These are phyloP conservation scores for Mycena galopus DNA, from an alignment of 768 basidiomycete species.

Conservation along the genomic window DNA sequence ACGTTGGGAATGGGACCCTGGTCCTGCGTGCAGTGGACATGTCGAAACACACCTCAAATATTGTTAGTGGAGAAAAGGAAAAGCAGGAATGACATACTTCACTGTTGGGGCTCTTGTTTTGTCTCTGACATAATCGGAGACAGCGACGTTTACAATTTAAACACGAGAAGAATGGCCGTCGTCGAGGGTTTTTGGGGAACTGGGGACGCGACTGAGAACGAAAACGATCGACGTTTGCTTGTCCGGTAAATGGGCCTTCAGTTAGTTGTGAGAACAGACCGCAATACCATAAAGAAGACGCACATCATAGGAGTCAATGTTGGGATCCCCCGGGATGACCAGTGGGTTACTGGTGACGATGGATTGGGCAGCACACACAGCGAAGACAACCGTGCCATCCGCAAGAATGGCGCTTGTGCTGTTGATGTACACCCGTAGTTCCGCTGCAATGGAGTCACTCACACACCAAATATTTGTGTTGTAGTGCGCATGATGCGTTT, in stretches of 20 bases:
- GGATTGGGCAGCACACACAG: too few relatives aligned
- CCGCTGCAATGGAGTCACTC: neutral
- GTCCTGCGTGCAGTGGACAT: neutral
- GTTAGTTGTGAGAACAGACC: neutral
- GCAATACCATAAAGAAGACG: neutral
- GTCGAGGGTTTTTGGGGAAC: neutral
- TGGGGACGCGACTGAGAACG: neutral
- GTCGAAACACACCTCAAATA: neutral
- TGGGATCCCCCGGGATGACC: neutral
- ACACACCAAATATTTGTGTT: neutral
- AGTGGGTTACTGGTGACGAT: too few relatives aligned
- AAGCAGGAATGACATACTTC: neutral
- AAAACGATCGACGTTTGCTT: neutral
- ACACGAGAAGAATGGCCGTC: neutral
- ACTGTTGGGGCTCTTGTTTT: neutral
- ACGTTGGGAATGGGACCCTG: neutral
- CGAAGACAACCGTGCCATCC: too few relatives aligned
- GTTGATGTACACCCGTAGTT: neutral
- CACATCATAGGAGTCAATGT: neutral
- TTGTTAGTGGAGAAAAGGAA: neutral
- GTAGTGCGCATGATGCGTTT: neutral
- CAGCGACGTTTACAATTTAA: neutral
- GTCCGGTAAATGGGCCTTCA: neutral
- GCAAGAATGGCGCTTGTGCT: neutral
- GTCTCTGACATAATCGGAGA: too few relatives aligned